phyloP scores from a whole-genome alignment of 1,284 basidiomycete genomes.

The Gymnopus androsaceus region DNA sequence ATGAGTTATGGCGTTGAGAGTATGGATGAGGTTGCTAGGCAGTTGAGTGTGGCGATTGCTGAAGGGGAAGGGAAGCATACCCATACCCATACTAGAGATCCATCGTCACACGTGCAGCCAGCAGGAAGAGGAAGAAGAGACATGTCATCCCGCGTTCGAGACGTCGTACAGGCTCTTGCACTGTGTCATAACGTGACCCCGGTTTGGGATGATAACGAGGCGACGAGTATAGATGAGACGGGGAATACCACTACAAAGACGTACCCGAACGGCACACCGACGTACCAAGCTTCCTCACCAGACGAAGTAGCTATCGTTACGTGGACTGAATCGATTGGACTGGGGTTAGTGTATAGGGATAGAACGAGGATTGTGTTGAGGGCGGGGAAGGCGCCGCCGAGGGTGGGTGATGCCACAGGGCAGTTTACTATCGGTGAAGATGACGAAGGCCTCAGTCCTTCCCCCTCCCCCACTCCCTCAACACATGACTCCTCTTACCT shows the following conservation, averaged over 20 bases:
- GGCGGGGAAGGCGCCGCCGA: slow-evolving; percentile 37
- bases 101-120: slow-evolving; percentile 34
- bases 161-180: slow-evolving; percentile 91
- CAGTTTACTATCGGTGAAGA: too few species aligned
- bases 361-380: slow-evolving; percentile 84
- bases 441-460: neutral
- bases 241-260: too few species aligned
- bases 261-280: slow-evolving; percentile 90
- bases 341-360: slow-evolving; percentile 86
- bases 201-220: neutral
- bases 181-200: slow-evolving; percentile 88
- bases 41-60: slow-evolving; percentile 82
- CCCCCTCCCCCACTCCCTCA: neutral
- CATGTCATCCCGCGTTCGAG: slow-evolving; percentile 93
- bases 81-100: too few species aligned
- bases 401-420: too few species aligned
- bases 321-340: slow-evolving; percentile 94
- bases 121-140: slow-evolving; percentile 79
- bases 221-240: too few species aligned
- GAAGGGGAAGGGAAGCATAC: too few species aligned
- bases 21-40: slow-evolving; percentile 96
- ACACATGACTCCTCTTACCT: slow-evolving; percentile 56
- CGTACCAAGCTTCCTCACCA: slow-evolving; percentile 97
- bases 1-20: slow-evolving; percentile 96
- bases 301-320: slow-evolving; percentile 99